Evolutionary conservation across 345 rosid species (phyloP), one percentile per base, ranked within the genome.

Genomic region (Mangifera indica): DNA sequence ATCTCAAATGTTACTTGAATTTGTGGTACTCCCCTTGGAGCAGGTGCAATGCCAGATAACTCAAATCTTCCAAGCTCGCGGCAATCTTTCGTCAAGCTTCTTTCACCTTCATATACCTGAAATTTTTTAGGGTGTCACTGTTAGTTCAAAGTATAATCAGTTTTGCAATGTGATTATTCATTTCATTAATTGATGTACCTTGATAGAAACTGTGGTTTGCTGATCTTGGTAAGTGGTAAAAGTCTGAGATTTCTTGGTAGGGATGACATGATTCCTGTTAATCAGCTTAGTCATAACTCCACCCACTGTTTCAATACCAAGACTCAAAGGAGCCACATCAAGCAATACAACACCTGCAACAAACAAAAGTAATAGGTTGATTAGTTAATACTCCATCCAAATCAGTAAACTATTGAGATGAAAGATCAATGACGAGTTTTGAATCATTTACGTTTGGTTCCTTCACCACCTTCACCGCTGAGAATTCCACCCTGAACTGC

Each of bases 11-110:
- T 85, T 10, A 83, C 86, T 75, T 82, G 72, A 6, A 84, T 84
- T 55, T 87, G 88, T 0, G 90, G 82, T 46, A 84, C 81, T 18
- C 90, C 90, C 76, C 90, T 82, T 8, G 88, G 90, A 61, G 90
- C 88, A 20, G 89, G 88, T 62, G 84, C 80, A 64, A 88, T 83
- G 49, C 92, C 90, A 0, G 81, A 72, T 9, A 88, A 75, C 60
- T 81, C 87, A 32, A 88, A 88, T 21, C 61, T 79, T 20, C 88
- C 88, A 10, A 88, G 88, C 76, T 82, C 83, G 0, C 58, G 81
- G 65, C 81, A 79, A 63, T 86, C 92, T 73, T 84, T 84, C 0
- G 86, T 84, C 71, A 85, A 61, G 73, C 77, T 67, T 71, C 92
- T 81, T 57, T 83, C 86, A 48, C 92, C 90, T 76, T 86, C 85